phyloP scores from a whole-genome alignment of 257 asterid species.

The Solanum stenotomum region DNA sequence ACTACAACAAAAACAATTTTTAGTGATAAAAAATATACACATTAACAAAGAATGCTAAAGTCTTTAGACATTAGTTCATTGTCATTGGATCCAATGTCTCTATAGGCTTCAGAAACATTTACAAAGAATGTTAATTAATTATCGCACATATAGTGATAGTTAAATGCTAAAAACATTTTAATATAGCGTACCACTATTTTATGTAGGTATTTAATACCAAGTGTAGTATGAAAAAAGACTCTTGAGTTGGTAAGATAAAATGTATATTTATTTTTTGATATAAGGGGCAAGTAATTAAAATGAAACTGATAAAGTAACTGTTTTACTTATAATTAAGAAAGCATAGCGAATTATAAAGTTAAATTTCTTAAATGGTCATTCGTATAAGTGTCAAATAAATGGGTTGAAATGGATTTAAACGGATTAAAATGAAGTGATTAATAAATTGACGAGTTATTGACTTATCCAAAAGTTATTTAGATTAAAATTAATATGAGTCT shows the following conservation, averaged over 20 bases:
- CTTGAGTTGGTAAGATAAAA: neutral
- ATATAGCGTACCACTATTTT: neutral
- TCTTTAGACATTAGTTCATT: neutral
- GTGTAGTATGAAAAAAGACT: neutral
- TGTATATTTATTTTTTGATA: neutral
- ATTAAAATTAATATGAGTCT: neutral
- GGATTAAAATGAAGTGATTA: neutral
- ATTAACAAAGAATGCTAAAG: neutral
- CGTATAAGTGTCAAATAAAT: neutral
- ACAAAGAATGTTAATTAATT: too few species aligned
- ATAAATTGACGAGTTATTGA: neutral
- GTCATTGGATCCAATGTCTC: neutral
- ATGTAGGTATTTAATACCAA: neutral
- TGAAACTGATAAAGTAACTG: neutral
- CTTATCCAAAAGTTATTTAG: neutral
- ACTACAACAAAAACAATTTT: too few species aligned
- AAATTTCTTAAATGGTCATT: neutral
- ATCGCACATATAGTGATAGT: too few species aligned
- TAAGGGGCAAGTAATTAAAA: neutral
- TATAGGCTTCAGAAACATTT: neutral
- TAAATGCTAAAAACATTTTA: neutral
- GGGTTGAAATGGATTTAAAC: neutral
- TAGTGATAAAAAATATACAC: too few species aligned
- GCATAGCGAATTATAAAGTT: neutral
- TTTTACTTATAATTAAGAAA: neutral